A percentile compares a stretch with the other conserved stretches of the same genome.
Evolutionary conservation across 768 basidiomycete species (phyloP).

Genomic region (Mrakia gelida): DNA sequence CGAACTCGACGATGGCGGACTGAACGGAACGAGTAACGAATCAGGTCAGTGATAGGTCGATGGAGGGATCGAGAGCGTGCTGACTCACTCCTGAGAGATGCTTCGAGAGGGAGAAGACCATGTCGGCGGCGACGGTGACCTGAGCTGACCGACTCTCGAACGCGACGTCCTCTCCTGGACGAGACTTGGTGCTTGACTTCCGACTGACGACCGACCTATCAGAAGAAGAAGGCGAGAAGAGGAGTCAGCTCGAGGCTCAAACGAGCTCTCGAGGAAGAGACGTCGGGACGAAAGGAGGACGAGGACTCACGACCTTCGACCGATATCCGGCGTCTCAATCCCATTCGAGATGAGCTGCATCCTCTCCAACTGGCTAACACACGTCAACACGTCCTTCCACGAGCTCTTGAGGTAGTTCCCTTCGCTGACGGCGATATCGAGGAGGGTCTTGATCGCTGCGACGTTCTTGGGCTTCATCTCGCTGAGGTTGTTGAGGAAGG

Average conservation of each 20-base stretch:
- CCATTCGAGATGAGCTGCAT: slow-evolving; percentile 97
- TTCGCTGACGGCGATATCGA: slow-evolving; percentile 93
- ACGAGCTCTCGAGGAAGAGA: no score
- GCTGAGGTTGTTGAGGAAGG: slow-evolving; percentile 92
- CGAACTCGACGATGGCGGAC: slow-evolving; percentile 97
- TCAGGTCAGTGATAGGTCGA: not conserved
- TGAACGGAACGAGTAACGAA: slow-evolving; percentile 41
- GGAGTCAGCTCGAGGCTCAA: not conserved
- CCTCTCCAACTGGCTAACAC: slow-evolving; percentile 95
- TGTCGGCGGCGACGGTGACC: slow-evolving; percentile 96
- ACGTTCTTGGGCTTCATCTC: slow-evolving; percentile 99
- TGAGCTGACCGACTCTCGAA: slow-evolving; percentile 96
- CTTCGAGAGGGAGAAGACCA: slow-evolving; percentile 96
- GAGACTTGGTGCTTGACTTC: slow-evolving; percentile 6
- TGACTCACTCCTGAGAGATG: slow-evolving; percentile 82
- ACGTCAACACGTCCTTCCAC: slow-evolving; percentile 93
- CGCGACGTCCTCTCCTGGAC: slow-evolving; percentile 78
- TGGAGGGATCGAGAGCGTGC: not conserved
- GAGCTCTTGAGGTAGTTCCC: slow-evolving; percentile 92
- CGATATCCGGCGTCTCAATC: slow-evolving; percentile 71
- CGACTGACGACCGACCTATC: slow-evolving; percentile 9
- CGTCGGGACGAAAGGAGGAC: not conserved
- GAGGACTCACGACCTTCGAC: slow-evolving; percentile 68
- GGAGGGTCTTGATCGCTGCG: slow-evolving; percentile 92
- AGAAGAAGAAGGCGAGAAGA: not conserved